Conservation (phyloP, 306 rosid species). For the Cucurbita ficifolia region DNA sequence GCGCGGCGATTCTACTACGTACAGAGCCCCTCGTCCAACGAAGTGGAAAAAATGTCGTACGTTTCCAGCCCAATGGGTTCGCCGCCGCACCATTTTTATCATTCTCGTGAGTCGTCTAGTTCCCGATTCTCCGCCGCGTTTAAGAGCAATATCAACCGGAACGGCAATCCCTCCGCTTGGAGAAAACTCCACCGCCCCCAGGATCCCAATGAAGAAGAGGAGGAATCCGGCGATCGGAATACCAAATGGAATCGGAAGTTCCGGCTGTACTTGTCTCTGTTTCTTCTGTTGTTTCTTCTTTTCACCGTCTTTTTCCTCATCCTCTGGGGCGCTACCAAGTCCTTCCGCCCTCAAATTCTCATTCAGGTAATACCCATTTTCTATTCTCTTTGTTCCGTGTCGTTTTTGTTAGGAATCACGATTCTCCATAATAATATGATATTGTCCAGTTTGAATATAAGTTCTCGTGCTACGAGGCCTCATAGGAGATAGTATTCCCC, state of each 20-base stretch:
- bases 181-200: constrained; percentile 29
- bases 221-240: constrained; percentile 9
- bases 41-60: constrained; percentile 88
- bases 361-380: constrained; percentile 30
- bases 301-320: constrained; percentile 52
- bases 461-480: no score
- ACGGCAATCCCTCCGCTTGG: constrained; percentile 35
- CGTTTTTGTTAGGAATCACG: no score
- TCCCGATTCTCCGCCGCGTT: constrained; percentile 84
- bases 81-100: constrained; percentile 58
- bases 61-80: constrained; percentile 71
- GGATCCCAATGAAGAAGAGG: constrained; percentile 14
- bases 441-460: no score
- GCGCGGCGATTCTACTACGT: constrained; percentile 72
- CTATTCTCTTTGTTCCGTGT: neutral
- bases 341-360: constrained; percentile 33
- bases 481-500: no score
- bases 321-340: constrained; percentile 88
- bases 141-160: constrained; percentile 29
- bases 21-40: constrained; percentile 85
- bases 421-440: no score
- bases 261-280: constrained; percentile 36
- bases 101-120: constrained; percentile 90
- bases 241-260: constrained; percentile 16
- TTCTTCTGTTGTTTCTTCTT: constrained; percentile 33